Evolutionary conservation across 2,329 filamentous ascomycete species (phyloP), one percentile per base, ranked within the genome.

Genomic region (Ophiocordyceps robertsii): DNA sequence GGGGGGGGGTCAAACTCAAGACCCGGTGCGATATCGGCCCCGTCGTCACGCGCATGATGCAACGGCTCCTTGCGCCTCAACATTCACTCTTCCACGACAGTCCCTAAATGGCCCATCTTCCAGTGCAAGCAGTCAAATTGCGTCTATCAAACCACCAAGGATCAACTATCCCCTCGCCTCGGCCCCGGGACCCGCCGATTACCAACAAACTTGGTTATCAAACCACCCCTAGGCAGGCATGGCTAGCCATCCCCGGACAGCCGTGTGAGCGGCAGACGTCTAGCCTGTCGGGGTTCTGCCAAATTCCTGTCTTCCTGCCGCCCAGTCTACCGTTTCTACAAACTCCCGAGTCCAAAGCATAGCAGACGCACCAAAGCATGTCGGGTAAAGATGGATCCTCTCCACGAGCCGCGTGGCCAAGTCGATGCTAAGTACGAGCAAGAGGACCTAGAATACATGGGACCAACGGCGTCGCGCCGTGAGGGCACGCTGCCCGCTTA

Each of bases 401-500:
- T 37, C 42, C 27, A 32, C 21, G 24, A 27, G 27, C 14, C 30
- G n/a, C 29, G 29, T 29, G 27, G 29, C 24, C 30, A 17, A 19
- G 19, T 14, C 14, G n/a, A 35, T 24, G 24, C 33, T 2, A 58
- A 60, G 54, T 58, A 56, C 51, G 53, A 53, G 53, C 48, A 53
- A 53, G 53, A 52, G 58, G 63, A 61, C 61, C 61, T 70, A 70
- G 57, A 72, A 63, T 72, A 71, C 67, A 72, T n/a, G 46, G 50
- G 52, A 54, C 49, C 43, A 44, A 46, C 42, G 37, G 41, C 38
- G 44, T 55, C n/a, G 24, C 14, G 32, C 32, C 32, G 47, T 48
- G 19, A 51, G 46, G 44, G 42, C 46, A 48, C 40, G 44, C 42
- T 3, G 43, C 45, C 46, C n/a, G 49, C 65, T 75, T 89, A 95